Evolutionary conservation across 352 stramenopile genomes (phyloP).

Genomic region (Phytopythium sindhum): DNA sequence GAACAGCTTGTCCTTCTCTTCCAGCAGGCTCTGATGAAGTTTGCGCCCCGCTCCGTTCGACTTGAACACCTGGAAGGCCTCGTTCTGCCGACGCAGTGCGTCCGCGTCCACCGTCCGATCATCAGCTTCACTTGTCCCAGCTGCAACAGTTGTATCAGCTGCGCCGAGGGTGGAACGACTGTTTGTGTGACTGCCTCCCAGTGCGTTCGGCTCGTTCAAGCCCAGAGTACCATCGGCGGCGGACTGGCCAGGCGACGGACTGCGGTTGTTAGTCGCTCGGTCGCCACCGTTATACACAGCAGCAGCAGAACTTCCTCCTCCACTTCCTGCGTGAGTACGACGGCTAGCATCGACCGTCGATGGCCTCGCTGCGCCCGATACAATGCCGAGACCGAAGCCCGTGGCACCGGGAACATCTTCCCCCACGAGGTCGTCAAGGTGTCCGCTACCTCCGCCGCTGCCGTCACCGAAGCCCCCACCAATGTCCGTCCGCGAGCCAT

Average conservation of each 20-base stretch:
- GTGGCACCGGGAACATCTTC: slow-evolving; percentile 51
- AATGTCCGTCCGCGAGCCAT: slow-evolving; percentile 42
- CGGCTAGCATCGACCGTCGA: slow-evolving; percentile 65
- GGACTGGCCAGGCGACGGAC: slow-evolving; percentile 31
- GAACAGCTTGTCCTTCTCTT: slow-evolving; percentile 75
- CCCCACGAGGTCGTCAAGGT: slow-evolving; percentile 41
- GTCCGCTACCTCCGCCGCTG: slow-evolving; percentile 12
- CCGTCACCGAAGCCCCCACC: slow-evolving; percentile 13
- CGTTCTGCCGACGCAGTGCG: slow-evolving; percentile 39
- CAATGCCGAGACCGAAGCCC: slow-evolving; percentile 60
- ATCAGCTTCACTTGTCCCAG: background rate
- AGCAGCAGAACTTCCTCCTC: slow-evolving; percentile 4
- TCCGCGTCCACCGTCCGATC: background rate
- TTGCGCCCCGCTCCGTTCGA: slow-evolving; percentile 51
- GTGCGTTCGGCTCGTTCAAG: background rate
- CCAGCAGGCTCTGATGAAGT: slow-evolving; percentile 49
- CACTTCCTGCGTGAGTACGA: slow-evolving; percentile 16
- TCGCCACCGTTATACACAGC: slow-evolving; percentile 14
- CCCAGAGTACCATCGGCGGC: background rate
- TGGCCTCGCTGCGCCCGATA: slow-evolving; percentile 45
- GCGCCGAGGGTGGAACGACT: background rate
- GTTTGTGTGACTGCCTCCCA: slow-evolving; percentile 2
- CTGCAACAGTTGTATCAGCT: background rate
- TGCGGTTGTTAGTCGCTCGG: slow-evolving; percentile 6
- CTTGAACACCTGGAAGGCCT: slow-evolving; percentile 71